Conservation (phyloP, 2,329 filamentous ascomycete species). For the Dactylellina parvicollis region DNA sequence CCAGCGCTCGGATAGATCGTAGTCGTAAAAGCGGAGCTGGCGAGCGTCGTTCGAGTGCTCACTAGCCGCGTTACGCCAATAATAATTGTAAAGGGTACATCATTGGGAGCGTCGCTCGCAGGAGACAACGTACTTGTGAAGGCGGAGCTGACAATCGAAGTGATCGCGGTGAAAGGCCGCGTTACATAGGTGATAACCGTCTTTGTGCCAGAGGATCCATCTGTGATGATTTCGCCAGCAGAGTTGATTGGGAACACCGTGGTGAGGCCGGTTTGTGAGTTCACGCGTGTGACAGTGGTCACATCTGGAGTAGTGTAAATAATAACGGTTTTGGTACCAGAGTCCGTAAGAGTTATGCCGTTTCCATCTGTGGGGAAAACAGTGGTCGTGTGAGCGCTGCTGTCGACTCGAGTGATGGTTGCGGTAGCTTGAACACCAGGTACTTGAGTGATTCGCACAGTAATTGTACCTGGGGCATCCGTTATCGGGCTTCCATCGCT, state of each 20-base stretch:
- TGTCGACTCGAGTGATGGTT: neutral
- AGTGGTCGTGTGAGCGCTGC: neutral
- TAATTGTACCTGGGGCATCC: too few relatives aligned
- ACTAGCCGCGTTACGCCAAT: neutral
- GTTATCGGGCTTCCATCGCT: too few relatives aligned
- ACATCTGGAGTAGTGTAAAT: too few relatives aligned
- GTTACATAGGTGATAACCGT: neutral
- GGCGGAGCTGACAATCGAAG: neutral
- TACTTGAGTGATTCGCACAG: neutral
- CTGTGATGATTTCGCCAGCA: neutral
- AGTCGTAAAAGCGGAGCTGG: neutral
- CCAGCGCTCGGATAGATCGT: neutral
- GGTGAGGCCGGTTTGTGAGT: neutral
- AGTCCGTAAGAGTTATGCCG: too few relatives aligned
- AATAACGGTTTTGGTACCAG: neutral
- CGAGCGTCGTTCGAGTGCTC: neutral
- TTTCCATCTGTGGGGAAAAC: neutral
- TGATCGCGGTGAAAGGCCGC: neutral
- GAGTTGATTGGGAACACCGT: neutral
- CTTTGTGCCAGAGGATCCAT: neutral
- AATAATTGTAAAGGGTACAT: too few relatives aligned
- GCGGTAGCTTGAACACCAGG: neutral
- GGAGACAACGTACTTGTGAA: neutral
- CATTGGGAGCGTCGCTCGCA: neutral
- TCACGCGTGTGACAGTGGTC: neutral